phyloP scores from a whole-genome alignment of 139 green algal species.

The Chlamydomonas eustigma region DNA sequence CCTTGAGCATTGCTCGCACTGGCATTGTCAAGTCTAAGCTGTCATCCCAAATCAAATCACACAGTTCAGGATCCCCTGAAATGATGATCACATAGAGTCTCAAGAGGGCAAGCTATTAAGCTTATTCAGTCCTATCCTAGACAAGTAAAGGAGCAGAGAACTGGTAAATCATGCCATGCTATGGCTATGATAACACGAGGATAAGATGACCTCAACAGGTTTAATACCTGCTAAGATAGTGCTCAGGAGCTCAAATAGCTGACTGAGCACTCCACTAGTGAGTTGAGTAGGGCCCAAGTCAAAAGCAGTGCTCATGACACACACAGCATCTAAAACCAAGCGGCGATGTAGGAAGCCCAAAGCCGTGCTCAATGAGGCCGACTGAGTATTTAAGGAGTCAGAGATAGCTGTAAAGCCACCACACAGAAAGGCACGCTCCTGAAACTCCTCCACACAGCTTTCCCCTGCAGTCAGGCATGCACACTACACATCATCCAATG shows the following conservation, averaged over 20 bases:
- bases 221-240: conserved; percentile 9
- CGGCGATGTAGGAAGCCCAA: conserved; percentile 24
- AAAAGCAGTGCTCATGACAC: conserved; percentile 43
- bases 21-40: conserved; percentile 19
- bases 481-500: neutral
- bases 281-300: conserved; percentile 34
- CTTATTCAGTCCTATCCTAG: no score
- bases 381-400: neutral
- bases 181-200: no score
- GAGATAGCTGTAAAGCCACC: conserved; percentile 29
- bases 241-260: conserved; percentile 25
- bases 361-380: conserved; percentile 1
- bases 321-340: conserved; percentile 25
- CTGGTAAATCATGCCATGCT: no score
- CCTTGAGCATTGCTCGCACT: conserved; percentile 41
- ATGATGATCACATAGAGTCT: conserved; percentile 7
- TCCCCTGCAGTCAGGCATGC: conserved; percentile 1
- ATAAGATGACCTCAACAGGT: no score
- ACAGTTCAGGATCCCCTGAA: neutral
- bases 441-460: conserved; percentile 13
- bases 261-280: conserved; percentile 14
- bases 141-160: no score
- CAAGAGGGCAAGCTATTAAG: no score
- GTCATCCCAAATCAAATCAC: conserved; percentile 36
- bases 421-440: conserved; percentile 1